Conservation (phyloP, 1,284 basidiomycete species). For the Cryptococcus jaspeensis region DNA sequence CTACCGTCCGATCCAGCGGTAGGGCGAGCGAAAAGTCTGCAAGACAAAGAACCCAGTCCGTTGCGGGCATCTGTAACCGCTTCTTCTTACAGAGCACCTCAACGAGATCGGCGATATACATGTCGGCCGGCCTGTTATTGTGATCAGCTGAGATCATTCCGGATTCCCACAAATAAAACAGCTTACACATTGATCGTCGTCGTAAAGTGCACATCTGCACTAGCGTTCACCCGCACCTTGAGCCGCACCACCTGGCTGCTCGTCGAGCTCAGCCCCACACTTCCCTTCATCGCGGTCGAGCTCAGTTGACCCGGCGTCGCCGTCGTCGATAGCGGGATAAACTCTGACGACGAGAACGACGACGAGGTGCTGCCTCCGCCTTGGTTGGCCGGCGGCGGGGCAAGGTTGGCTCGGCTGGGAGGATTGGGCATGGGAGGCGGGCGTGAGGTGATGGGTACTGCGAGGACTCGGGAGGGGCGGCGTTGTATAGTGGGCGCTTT, state of each 20-base stretch:
- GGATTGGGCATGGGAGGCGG: slow-evolving; percentile 12
- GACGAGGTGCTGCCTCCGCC: slow-evolving; percentile 10
- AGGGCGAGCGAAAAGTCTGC: slow-evolving; percentile 77
- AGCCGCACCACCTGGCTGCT: slow-evolving; percentile 60
- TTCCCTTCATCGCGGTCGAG: slow-evolving; percentile 27
- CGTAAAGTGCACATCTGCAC: slow-evolving; percentile 74
- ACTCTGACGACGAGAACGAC: slow-evolving; percentile 22
- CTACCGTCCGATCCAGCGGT: slow-evolving; percentile 92
- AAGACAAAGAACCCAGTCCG: slow-evolving; percentile 80
- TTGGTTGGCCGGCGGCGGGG: slow-evolving; percentile 2
- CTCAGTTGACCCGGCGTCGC: neutral
- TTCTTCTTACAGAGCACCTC: slow-evolving; percentile 74
- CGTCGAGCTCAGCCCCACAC: slow-evolving; percentile 31
- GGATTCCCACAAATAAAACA: neutral
- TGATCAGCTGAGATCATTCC: neutral
- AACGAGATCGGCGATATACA: slow-evolving; percentile 95
- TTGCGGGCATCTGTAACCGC: slow-evolving; percentile 67
- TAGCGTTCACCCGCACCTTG: slow-evolving; percentile 71
- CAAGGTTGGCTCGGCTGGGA: neutral
- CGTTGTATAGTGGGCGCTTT: slow-evolving; percentile 56
- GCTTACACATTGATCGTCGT: slow-evolving; percentile 81
- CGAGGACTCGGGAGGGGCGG: slow-evolving; percentile 43
- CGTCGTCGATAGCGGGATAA: slow-evolving; percentile 7
- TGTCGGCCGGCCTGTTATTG: slow-evolving; percentile 71
- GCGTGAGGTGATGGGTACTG: slow-evolving; percentile 14